These are phyloP conservation scores for Pouteria glomerata DNA, from an alignment of 148 eudicot species.

Conservation along the genomic window DNA sequence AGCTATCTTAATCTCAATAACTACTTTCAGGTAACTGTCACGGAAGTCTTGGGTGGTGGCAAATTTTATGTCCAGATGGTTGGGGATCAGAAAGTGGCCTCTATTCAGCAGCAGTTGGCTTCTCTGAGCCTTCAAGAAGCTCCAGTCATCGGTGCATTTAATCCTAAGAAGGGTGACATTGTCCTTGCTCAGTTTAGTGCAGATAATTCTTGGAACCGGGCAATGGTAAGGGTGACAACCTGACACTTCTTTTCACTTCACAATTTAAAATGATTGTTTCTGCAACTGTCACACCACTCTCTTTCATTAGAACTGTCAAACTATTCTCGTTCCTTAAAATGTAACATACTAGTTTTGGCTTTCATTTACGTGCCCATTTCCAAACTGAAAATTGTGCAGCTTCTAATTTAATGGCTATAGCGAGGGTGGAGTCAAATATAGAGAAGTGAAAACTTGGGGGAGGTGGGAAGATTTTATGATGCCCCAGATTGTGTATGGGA, in stretches of 20 bases:
- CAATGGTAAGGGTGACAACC: conserved; percentile 51
- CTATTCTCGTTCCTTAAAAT: no score
- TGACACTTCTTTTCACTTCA: background rate
- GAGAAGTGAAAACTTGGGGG: no score
- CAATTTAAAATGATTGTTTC: background rate
- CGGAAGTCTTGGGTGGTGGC: conserved; percentile 82
- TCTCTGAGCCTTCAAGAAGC: conserved; percentile 65
- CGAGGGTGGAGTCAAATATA: no score
- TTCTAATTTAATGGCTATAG: no score
- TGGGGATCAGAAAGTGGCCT: conserved; percentile 58
- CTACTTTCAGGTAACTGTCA: conserved; percentile 61
- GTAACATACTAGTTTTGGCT: no score
- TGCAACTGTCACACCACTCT: background rate
- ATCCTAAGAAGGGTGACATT: conserved; percentile 81
- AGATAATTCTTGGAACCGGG: conserved; percentile 94
- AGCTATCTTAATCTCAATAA: conserved; percentile 2
- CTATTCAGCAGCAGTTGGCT: conserved; percentile 81
- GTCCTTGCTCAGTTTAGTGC: conserved; percentile 86
- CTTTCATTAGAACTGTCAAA: no score
- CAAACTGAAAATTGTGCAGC: no score
- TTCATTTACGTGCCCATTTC: no score
- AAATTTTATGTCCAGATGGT: conserved; percentile 83
- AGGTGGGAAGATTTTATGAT: no score
- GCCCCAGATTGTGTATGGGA: no score
- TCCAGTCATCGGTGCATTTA: conserved; percentile 69